Base-by-base conservation (phyloP, 2,329 filamentous ascomycete species). In the Pyricularia sp. region DNA sequence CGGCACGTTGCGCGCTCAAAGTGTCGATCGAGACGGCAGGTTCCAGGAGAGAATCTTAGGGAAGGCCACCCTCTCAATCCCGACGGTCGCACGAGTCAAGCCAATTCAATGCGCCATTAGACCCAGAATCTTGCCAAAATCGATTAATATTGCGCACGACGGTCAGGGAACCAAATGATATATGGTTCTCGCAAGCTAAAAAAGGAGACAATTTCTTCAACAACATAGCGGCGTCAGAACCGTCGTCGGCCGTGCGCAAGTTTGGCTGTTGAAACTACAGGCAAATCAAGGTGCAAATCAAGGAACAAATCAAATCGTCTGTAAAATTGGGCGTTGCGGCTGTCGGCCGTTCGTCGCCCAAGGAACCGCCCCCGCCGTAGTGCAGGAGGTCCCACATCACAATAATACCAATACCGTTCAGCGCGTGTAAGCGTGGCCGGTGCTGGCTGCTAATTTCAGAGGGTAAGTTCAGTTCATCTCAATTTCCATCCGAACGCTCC, bases 331-430 rank as follows among this genome's bases (percentile, higher is more conserved):
- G 68, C 25, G 63, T 63, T 23, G 66, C 66, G 50, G 65, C 42
- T 67, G 42, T 42, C 36, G 26, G 10, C 64, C 11, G 17, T 28
- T 67, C 73, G 74, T 76, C 72, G 73, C 74, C 74, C 71, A 69
- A 75, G 73, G 70, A 73, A 76, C 74, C 70, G 69, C 72, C 72
- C 72, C 71, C 42, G 42, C 42, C 68, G 70, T 23, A 70, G 66
- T 58, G 71, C 71, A 69, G 71, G 69, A 70, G 69, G 68, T 64
- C 36, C 65, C 30, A 30, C 42, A 68, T 69, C 65, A 68, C 65
- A 65, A 68, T 66, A 69, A 68, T 50, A 50, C 28, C 30, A 65
- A 25, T 55, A 33, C 36, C 30, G 65, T 28, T 66, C 17, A 58
- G 26, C 65, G 25, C 42, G 42, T 50, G 42, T 50, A 50, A 50